Conservation (phyloP, 805 yeast genomes). For the Yarrowia divulgata region DNA sequence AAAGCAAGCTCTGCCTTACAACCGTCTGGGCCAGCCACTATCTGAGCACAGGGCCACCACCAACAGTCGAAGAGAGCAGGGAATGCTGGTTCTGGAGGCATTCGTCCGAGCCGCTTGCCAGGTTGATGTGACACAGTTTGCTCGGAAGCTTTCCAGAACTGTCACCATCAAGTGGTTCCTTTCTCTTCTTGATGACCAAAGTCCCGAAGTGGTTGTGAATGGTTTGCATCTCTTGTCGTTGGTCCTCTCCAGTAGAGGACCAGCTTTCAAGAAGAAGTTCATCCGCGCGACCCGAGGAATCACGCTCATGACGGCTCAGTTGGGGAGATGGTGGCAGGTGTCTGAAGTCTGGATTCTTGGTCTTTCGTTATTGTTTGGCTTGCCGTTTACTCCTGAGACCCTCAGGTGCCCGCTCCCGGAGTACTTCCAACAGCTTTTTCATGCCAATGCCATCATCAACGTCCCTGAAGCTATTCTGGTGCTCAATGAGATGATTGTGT, state of each 20-base stretch:
- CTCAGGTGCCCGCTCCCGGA: not conserved
- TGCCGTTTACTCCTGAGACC: slow-evolving; percentile 43
- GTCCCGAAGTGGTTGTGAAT: slow-evolving; percentile 51
- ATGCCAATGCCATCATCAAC: slow-evolving; percentile 11
- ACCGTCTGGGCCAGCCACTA: slow-evolving; percentile 45
- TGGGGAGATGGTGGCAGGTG: slow-evolving; percentile 60
- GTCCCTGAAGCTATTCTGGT: slow-evolving; percentile 37
- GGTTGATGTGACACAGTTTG: slow-evolving; percentile 46
- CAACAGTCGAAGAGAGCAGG: slow-evolving; percentile 20
- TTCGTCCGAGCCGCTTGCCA: slow-evolving; percentile 45
- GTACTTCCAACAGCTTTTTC: slow-evolving; percentile 11
- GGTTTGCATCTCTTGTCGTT: slow-evolving; percentile 58
- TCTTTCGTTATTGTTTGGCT: slow-evolving; percentile 50
- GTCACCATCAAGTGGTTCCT: slow-evolving; percentile 72
- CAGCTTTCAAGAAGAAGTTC: slow-evolving; percentile 58
- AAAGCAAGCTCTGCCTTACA: slow-evolving; percentile 45
- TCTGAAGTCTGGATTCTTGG: slow-evolving; percentile 52
- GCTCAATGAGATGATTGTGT: slow-evolving; percentile 27
- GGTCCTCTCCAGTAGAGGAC: slow-evolving; percentile 57
- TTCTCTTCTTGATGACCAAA: slow-evolving; percentile 57
- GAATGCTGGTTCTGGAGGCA: slow-evolving; percentile 19
- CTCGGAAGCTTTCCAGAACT: slow-evolving; percentile 56
- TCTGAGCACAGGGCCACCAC: not conserved
- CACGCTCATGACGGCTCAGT: slow-evolving; percentile 55
- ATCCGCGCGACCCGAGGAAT: slow-evolving; percentile 59